Evolutionary conservation across 306 rosid genomes (phyloP).

Genomic region (Rosa persica): DNA sequence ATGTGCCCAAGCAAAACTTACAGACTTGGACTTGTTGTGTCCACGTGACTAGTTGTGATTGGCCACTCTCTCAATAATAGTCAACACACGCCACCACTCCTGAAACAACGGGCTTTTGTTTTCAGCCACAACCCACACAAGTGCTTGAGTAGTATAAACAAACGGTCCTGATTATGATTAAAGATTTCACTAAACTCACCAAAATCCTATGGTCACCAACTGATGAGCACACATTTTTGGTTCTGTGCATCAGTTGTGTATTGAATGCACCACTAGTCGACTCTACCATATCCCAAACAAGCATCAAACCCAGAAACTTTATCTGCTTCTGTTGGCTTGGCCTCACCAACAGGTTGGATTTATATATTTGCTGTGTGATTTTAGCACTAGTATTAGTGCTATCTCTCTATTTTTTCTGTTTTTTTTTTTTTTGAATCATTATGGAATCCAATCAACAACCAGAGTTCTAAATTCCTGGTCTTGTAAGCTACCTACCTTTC

Average conservation of each 20-base stretch:
- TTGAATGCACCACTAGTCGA: constrained; percentile 1
- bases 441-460: background rate
- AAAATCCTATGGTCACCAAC: constrained; percentile 1
- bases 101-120: background rate
- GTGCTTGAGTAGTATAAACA: background rate
- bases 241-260: constrained; percentile 5
- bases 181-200: constrained; percentile 1
- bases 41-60: constrained; percentile 16
- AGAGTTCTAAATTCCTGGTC: background rate
- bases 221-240: background rate
- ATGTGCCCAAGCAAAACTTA: background rate
- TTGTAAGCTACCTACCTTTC: background rate
- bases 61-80: background rate
- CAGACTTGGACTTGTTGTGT: constrained; percentile 3
- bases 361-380: background rate
- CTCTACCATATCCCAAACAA: constrained; percentile 17
- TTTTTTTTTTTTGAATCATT: background rate
- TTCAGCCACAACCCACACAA: constrained; percentile 1
- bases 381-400: background rate
- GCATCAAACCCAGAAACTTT: constrained; percentile 4
- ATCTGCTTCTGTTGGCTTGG: background rate
- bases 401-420: background rate
- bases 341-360: constrained; percentile 13
- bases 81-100: constrained; percentile 10
- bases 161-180: constrained; percentile 6